Conservation (phyloP, 306 rosid species). For the Castanospermum australe region DNA sequence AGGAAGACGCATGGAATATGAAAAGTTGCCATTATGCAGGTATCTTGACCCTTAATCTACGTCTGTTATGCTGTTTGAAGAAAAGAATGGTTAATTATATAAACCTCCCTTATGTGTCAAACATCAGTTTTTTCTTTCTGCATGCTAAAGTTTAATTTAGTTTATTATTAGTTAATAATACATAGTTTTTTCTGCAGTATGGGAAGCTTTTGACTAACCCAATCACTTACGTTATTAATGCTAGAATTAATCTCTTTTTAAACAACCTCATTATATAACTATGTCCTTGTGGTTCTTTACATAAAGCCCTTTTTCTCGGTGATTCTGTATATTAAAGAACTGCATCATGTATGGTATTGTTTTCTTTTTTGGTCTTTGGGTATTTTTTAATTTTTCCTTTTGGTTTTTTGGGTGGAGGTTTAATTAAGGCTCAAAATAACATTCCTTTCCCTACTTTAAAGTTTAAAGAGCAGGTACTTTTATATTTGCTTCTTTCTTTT, state of each 20-base stretch:
- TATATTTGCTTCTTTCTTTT: background rate
- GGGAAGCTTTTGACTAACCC: background rate
- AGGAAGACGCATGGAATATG: conserved; percentile 25
- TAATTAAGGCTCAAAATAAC: background rate
- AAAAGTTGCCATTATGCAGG: conserved; percentile 1
- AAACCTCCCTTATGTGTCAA: background rate
- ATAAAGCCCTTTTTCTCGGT: conserved; percentile 28
- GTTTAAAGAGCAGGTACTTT: conserved; percentile 11
- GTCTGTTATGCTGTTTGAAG: conserved; percentile 23
- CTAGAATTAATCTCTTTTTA: conserved; percentile 10
- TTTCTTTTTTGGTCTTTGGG: background rate
- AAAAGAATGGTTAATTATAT: conserved; percentile 26
- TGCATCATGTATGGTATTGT: background rate
- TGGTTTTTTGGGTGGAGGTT: background rate
- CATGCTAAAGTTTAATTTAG: background rate
- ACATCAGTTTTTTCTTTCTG: background rate
- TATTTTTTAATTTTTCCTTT: background rate
- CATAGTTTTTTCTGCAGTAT: background rate
- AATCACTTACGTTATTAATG: background rate
- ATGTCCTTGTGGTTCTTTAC: background rate
- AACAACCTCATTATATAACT: background rate
- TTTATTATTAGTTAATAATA: background rate
- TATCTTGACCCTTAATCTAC: conserved; percentile 4
- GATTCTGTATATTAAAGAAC: conserved; percentile 12
- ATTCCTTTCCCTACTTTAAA: conserved; percentile 14